Evolutionary conservation across 208 protist species (phyloP), one percentile per base, ranked within the genome.

Genomic region (Crithidia brevicula): DNA sequence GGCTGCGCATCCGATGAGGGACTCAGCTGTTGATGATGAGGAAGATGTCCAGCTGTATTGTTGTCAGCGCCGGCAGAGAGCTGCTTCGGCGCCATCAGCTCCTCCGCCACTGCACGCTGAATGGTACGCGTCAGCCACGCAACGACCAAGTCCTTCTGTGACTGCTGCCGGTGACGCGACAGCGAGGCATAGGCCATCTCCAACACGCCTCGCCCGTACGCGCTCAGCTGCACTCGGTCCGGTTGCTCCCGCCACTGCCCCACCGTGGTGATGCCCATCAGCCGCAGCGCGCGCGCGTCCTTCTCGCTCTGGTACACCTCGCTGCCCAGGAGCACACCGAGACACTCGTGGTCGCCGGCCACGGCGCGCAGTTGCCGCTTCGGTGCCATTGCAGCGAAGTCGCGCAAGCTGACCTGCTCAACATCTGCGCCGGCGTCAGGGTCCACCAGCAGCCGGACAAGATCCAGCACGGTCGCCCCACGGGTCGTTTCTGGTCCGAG

Each of bases 41-140:
- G n/a, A n/a, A n/a, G n/a, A n/a, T n/a, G n/a, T n/a, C n/a, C n/a
- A n/a, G n/a, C n/a, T n/a, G n/a, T n/a, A n/a, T n/a, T n/a, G n/a
- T n/a, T n/a, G n/a, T n/a, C 33, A 16, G 25, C 52, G 25, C 69
- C 73, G 5, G 38, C 31, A 4, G 67, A 7, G 27, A 57, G 45
- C 47, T 30, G 40, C 66, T 61, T 58, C 18, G 62, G 72, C 23
- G 79, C 67, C 38, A 75, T 78, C 33, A 95, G 74, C 71, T 95
- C 86, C 62, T 92, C 83, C 62, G 81, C 81, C n/a, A 95, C 77
- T 11, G 89, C 89, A 28, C 81, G 74, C 40, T 88, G 83, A 64
- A 95, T 92, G 1, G 89, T 83, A 33, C 83, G 80, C 3, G 86
- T 88, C 18, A 95, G 73, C 87, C 89, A 95, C n/a, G 77, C 77